Base-by-base conservation (phyloP, 2,329 filamentous ascomycete species). In the Pseudocercospora pini-densiflorae region DNA sequence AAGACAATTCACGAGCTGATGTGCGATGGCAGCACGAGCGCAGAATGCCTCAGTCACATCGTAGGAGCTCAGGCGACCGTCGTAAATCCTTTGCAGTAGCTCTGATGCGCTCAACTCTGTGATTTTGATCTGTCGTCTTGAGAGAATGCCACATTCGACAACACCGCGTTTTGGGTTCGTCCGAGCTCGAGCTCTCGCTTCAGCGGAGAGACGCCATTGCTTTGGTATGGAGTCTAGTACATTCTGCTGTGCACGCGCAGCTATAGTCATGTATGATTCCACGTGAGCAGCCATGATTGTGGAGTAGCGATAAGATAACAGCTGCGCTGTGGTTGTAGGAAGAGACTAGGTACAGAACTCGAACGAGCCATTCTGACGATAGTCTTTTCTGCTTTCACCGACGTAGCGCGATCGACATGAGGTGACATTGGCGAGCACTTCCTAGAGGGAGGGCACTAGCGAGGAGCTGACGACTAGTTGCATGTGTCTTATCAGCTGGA, bases 1-100 rank as follows among this genome's bases (percentile, higher is more conserved):
- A 6, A 63, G 31, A 33, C 61, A 63, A 33, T 63, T 63, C n/a
- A 63, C 61, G n/a, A 63, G 21, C 53, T 63, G 51, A 31, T 63
- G 53, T 47, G 51, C 61, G 14, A 63, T 45, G 12, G 61, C 61
- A n/a, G 61, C 61, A 16, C 61, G 24, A 16, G 61, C 61, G 27
- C 61, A 63, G 27, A 63, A 63, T 23, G 61, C 61, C 36, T 58
- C 51, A 5, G 31, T 49, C 36, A 63, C 61, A 12, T 58, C 61
- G 51, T 47, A 60, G 14, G 33, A 27, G 58, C 36, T 60, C 4
- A 60, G 58, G 6, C 58, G 36, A 23, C 58, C 58, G 45, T 47
- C 24, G 58, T 47, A 60, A 9, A 60, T 60, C 24, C 10, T 43
- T 19, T 60, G 58, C 10, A 60, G 58, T 12, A 60, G 5, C n/a